Evolutionary conservation across 768 basidiomycete genomes (phyloP).

Genomic region (Auriculariales sp.): DNA sequence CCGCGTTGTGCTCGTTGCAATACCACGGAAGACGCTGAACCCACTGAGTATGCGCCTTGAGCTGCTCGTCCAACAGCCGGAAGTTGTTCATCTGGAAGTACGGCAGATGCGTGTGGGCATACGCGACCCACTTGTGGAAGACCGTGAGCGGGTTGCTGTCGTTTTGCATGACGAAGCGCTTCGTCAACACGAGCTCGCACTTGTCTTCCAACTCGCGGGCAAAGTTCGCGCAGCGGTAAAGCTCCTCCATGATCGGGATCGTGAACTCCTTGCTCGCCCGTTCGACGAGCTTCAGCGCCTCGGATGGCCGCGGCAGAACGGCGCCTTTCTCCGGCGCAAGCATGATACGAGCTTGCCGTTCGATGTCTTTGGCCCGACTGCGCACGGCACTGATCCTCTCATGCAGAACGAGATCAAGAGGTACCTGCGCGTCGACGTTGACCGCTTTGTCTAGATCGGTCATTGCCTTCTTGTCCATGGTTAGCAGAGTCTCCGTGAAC

Average conservation of each 20-base stretch:
- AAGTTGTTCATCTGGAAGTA: constrained; percentile 65
- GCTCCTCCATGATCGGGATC: constrained; percentile 47
- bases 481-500: constrained; percentile 49
- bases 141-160: constrained; percentile 55
- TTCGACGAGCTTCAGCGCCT: constrained; percentile 51
- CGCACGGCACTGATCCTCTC: constrained; percentile 50
- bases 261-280: constrained; percentile 67
- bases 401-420: constrained; percentile 52
- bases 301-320: constrained; percentile 46
- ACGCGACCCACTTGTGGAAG: constrained; percentile 59
- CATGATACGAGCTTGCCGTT: constrained; percentile 65
- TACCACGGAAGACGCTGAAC: constrained; percentile 67
- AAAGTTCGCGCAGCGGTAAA: constrained; percentile 58
- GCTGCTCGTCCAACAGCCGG: constrained; percentile 55
- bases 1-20: constrained; percentile 46
- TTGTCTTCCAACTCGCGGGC: constrained; percentile 65
- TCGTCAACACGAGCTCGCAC: constrained; percentile 59
- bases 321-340: constrained; percentile 36
- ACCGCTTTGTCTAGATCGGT: constrained; percentile 61
- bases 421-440: constrained; percentile 46
- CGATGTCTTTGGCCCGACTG: constrained; percentile 61
- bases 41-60: constrained; percentile 57
- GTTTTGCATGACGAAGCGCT: constrained; percentile 39
- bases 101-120: constrained; percentile 52
- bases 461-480: constrained; percentile 30